Conservation (phyloP, 352 stramenopile genomes). For the Pythium monospermum region DNA sequence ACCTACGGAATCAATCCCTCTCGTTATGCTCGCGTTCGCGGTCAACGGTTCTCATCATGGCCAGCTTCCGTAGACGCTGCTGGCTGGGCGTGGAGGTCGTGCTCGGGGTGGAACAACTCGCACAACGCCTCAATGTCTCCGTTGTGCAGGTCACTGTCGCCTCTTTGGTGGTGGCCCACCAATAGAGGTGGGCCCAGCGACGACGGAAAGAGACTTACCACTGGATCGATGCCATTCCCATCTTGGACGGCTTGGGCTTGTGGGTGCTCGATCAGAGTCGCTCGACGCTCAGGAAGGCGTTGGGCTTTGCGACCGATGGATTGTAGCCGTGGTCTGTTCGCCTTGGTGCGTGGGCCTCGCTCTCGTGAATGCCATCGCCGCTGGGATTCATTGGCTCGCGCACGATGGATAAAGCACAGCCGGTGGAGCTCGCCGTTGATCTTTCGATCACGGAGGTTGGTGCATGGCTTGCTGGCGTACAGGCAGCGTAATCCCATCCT, state of each 20-base stretch:
- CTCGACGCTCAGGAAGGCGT: background rate
- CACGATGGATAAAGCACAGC: background rate
- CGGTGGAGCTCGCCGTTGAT: background rate
- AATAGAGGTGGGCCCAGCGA: no score
- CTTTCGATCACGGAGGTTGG: background rate
- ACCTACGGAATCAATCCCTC: background rate
- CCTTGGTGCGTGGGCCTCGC: background rate
- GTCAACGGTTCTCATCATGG: background rate
- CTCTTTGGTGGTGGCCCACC: no score
- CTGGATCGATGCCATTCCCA: no score
- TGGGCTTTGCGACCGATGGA: background rate
- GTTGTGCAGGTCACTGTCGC: background rate
- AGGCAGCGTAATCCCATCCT: no score
- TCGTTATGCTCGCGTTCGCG: background rate
- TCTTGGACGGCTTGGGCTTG: no score
- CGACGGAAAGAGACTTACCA: no score
- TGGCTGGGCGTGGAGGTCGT: background rate
- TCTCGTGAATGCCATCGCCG: background rate
- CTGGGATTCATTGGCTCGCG: background rate
- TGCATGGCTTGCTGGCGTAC: background rate
- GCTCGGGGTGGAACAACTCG: background rate
- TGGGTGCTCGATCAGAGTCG: background rate
- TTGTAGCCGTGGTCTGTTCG: background rate
- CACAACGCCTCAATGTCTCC: background rate
- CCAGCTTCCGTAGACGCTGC: no score